Evolutionary conservation across 2,329 filamentous ascomycete species (phyloP), one percentile per base, ranked within the genome.

Genomic region (Lecanicillium sp.): DNA sequence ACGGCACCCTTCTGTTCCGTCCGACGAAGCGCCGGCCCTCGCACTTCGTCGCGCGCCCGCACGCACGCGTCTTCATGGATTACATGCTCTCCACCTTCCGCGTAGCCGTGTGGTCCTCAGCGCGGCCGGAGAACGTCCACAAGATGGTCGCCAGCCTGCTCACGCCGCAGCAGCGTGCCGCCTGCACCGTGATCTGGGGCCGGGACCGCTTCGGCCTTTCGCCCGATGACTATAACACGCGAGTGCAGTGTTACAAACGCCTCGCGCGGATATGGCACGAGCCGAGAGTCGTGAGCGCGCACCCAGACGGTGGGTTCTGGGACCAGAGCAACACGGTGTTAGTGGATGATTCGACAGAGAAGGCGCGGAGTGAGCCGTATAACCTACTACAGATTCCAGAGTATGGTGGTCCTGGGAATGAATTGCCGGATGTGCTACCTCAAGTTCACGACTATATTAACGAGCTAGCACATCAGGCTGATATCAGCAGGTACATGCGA

Each of bases 81-180:
- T 88, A 90, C 63, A 78, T 90, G 55, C 75, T 95, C 56, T 67
- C 77, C 11, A 82, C 83, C 50, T 91, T 94, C 69, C 72, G 74
- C 44, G 84, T 95, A 24, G 88, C 90, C 68, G 79, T 97, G 50
- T 98, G 91, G 90, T 95, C 91, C 2, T 95, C 88, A 6, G 90
- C 91, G 0, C 78, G 75, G 17, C 83, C 83, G 0, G 65, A 76
- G 1, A 96, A 93, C 54, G 88, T 95, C 12, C 55, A 66, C 8
- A 68, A 67, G 29, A 87, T 95, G 73, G 79, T 87, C 52, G 66
- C 70, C 3, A 69, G 78, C 41, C 74, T 95, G 0, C 74, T 95
- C 50, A 69, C 73, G 0, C 63, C 67, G 0, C 60, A 73, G 2
- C 74, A 85, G 55, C 71, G 70, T 26, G 49, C 65, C 0, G 65